Base-by-base conservation (phyloP, 768 basidiomycete species). In the Stropharia rugosoannulata region DNA sequence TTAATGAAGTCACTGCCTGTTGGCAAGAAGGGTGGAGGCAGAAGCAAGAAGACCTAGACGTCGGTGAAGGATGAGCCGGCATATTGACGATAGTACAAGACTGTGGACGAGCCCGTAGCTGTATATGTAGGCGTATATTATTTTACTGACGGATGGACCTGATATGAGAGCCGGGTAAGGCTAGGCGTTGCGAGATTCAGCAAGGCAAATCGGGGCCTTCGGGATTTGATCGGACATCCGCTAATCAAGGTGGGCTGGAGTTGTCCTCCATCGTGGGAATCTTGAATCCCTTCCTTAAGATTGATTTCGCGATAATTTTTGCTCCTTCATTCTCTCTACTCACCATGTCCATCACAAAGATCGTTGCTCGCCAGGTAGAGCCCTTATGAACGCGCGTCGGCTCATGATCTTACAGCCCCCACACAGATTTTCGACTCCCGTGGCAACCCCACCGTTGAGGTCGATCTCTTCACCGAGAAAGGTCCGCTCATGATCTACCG, bases 351-450 rank as follows among this genome's bases (percentile, higher is more conserved):
- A 84, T 96, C 80, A 86, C 86, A 55, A 95, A 95, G 79, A 76
- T 97, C 68, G 81, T 87, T 77, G 94, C 94, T 67, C 93, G 95
- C 70, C 93, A 95, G 87, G 94, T 92, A 75, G 40, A 27, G 70
- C 57, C 39, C 37, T 45, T 35, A 39, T 44, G 49, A 41, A 35
- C 41, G 35, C 43, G 22, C 16, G 49, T 15, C 35, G 51, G 41
- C 39, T 37, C 50, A 51, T 41, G 48, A 38, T 54, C 55, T 41
- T 51, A 36, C 39, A 57, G 50, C 46, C 54, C 35, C 52, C 59
- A 57, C 42, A 22, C 67, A 98, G 96, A 96, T 98, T 86, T 98
- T 97, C 73, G 96, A 98, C 83, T 98, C 95, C 69, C 93, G 96
- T 70, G 95, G 95, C 66, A 95, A 98, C 83, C 94, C 92, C 66